These are phyloP conservation scores for Populus pruinosa DNA, from an alignment of 345 rosid genomes.

Conservation along the genomic window DNA sequence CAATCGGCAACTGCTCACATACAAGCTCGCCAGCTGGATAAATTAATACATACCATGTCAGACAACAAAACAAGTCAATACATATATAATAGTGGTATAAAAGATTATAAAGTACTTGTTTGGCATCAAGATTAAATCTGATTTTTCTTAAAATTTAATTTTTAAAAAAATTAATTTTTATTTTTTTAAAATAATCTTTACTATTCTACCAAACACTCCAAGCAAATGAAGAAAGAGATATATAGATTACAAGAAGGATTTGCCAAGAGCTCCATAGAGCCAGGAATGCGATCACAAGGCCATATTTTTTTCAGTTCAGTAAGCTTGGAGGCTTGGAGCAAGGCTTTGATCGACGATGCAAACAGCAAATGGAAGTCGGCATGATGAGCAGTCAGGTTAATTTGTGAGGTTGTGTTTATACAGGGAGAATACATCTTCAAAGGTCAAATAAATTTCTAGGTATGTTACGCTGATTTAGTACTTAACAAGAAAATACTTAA, in stretches of 20 bases:
- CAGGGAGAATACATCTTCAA: background rate
- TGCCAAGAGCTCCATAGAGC: constrained; percentile 15
- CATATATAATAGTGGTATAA: background rate
- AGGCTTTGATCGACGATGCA: background rate
- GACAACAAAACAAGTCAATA: background rate
- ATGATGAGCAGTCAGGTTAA: background rate
- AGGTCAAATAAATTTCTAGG: background rate
- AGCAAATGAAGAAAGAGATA: background rate
- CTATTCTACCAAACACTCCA: too few species aligned
- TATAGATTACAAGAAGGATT: too few species aligned
- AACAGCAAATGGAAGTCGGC: background rate
- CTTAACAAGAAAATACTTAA: too few species aligned
- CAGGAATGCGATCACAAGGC: constrained; percentile 18
- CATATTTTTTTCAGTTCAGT: background rate
- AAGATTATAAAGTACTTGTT: too few species aligned
- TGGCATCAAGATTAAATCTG: too few species aligned
- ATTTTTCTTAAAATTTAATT: too few species aligned
- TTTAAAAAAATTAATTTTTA: too few species aligned
- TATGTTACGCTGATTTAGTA: background rate
- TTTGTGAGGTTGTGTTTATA: background rate
- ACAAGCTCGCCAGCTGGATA: constrained; percentile 23
- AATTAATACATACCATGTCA: background rate
- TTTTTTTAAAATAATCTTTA: too few species aligned
- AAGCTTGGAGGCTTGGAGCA: background rate
- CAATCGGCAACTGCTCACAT: constrained; percentile 32